Conservation (phyloP, 2,329 filamentous ascomycete genomes). For the Epichloe amarillans region DNA sequence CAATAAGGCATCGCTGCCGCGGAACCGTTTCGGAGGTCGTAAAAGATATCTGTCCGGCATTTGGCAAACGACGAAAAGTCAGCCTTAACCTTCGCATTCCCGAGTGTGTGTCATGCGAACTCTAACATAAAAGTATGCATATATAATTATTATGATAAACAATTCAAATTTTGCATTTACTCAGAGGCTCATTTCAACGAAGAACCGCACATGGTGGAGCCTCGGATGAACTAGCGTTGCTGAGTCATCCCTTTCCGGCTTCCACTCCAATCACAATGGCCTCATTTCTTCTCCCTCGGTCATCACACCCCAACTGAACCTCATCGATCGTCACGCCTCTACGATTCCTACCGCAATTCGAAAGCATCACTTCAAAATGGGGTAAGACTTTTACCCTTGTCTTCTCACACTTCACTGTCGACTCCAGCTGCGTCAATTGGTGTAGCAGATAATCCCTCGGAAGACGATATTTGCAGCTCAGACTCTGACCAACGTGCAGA, state of each 20-base stretch:
- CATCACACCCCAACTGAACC: constrained; percentile 13
- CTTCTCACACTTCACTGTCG: neutral
- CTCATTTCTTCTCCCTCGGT: constrained; percentile 23
- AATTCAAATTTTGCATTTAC: neutral
- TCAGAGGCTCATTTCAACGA: neutral
- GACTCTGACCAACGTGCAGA: constrained; percentile 22
- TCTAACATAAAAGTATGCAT: neutral
- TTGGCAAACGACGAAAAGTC: constrained; percentile 9
- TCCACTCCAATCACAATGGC: constrained; percentile 20
- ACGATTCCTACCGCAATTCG: constrained; percentile 11
- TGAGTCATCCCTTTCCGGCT: constrained; percentile 22
- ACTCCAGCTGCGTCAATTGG: neutral
- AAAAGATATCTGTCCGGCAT: neutral
- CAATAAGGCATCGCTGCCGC: constrained; percentile 7
- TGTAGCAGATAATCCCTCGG: neutral
- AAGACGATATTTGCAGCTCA: constrained; percentile 2
- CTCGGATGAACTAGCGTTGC: constrained; percentile 8
- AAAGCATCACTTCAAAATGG: constrained; percentile 25
- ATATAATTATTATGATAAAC: neutral
- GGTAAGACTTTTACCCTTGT: constrained; percentile 17
- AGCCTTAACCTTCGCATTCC: constrained; percentile 18
- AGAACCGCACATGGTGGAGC: neutral
- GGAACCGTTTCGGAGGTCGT: neutral
- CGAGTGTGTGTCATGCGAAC: constrained; percentile 10
- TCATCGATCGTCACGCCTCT: constrained; percentile 12